Evolutionary conservation across 2,329 filamentous ascomycete genomes (phyloP).

Genomic region (Epichloe sylvatica): DNA sequence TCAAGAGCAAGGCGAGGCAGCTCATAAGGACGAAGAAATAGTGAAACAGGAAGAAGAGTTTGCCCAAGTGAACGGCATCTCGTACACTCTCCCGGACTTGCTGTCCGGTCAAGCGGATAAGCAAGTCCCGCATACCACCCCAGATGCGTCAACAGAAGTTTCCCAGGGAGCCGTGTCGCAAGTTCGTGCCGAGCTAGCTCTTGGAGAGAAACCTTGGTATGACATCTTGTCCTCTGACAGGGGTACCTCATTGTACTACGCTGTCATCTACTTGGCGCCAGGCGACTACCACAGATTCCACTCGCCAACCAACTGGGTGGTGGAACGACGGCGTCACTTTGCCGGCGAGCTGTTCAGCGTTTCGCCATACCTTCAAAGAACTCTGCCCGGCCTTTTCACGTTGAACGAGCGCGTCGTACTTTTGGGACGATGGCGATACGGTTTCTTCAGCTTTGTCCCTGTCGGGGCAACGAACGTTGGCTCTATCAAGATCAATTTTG

Average conservation of each 20-base stretch:
- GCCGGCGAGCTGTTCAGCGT: constrained; percentile 92
- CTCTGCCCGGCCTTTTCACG: constrained; percentile 85
- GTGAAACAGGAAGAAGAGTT: constrained; percentile 83
- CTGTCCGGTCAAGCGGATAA: constrained; percentile 54
- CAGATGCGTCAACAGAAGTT: constrained; percentile 56
- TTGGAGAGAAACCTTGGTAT: constrained; percentile 58
- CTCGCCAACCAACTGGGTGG: constrained; percentile 88
- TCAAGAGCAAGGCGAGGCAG: constrained; percentile 13
- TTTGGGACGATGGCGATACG: constrained; percentile 86
- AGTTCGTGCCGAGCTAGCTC: constrained; percentile 70
- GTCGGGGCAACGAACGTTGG: constrained; percentile 97
- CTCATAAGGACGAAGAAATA: constrained; percentile 44
- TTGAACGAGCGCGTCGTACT: constrained; percentile 93
- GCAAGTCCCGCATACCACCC: constrained; percentile 34
- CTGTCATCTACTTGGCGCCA: constrained; percentile 87
- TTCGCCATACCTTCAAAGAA: constrained; percentile 85
- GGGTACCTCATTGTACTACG: constrained; percentile 73
- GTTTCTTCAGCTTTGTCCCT: constrained; percentile 92
- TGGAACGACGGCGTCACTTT: constrained; percentile 88
- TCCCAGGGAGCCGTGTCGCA: constrained; percentile 63
- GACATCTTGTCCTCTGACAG: constrained; percentile 46
- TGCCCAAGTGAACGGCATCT: constrained; percentile 84
- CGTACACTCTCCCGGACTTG: constrained; percentile 79
- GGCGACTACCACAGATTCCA: constrained; percentile 99
- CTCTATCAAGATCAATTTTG: constrained; percentile 94